These are phyloP conservation scores for Patellifolia procumbens DNA, from an alignment of 179 eudicot species.

Conservation along the genomic window DNA sequence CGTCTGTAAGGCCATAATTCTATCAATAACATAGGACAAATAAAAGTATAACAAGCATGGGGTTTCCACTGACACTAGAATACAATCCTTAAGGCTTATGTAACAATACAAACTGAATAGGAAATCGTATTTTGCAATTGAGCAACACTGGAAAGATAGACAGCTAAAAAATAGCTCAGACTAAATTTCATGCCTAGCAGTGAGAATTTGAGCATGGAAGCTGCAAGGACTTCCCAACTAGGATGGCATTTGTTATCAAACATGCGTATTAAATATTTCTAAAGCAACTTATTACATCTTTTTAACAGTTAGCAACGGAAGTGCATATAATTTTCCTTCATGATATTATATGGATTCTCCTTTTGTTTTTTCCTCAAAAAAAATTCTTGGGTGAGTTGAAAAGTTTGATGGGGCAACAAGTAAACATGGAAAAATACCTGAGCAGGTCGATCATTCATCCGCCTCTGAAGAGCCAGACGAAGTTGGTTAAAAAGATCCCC, in stretches of 20 bases:
- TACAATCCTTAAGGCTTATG: not conserved
- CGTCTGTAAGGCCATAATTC: constrained; percentile 46
- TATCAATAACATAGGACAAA: constrained; percentile 9
- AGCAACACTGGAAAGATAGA: not conserved
- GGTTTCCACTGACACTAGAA: not conserved
- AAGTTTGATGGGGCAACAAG: constrained; percentile 5
- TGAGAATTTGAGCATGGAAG: not conserved
- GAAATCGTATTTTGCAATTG: not conserved
- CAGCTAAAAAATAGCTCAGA: not conserved
- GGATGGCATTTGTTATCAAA: too few relatives aligned
- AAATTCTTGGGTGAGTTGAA: not conserved
- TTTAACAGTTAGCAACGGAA: not conserved
- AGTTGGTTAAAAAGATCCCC: constrained; percentile 98
- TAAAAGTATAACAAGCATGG: not conserved
- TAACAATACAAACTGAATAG: not conserved
- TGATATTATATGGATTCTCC: not conserved
- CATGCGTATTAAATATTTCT: not conserved
- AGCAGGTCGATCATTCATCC: constrained; percentile 81
- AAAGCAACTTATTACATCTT: not conserved
- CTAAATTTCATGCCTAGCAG: not conserved
- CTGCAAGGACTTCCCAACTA: not conserved
- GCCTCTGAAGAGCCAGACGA: constrained; percentile 90
- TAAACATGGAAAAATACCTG: constrained; percentile 46
- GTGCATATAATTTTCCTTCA: not conserved
- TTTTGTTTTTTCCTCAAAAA: too few relatives aligned